Conservation (phyloP, 2,329 filamentous ascomycete genomes). For the Verticillium isaacii region DNA sequence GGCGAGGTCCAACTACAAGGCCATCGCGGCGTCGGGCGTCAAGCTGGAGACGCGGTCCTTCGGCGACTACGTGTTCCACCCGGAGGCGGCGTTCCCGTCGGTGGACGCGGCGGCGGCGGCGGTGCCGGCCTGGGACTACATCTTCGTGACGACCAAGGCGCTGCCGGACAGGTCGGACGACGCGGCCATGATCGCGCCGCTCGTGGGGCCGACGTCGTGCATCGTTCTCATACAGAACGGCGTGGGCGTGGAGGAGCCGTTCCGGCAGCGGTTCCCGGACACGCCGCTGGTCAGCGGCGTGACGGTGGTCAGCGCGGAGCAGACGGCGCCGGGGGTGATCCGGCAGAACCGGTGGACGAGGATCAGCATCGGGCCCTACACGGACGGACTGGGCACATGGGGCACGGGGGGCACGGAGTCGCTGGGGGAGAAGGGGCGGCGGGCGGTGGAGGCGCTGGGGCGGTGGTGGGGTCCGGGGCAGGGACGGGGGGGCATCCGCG, state of each 20-base stretch:
- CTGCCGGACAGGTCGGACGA: conserved; percentile 61
- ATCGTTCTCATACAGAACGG: conserved; percentile 69
- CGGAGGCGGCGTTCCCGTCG: conserved; percentile 58
- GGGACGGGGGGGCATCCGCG: conserved; percentile 54
- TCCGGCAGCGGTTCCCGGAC: conserved; percentile 54
- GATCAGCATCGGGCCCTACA: conserved; percentile 64
- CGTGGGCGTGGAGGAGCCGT: conserved; percentile 65
- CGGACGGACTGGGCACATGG: conserved; percentile 38
- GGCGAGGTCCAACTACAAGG: conserved; percentile 68
- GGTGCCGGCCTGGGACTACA: conserved; percentile 44
- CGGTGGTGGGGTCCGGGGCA: conserved; percentile 45
- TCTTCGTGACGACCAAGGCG: conserved; percentile 67
- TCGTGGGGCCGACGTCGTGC: conserved; percentile 49
- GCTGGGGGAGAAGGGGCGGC: conserved; percentile 28
- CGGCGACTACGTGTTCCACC: conserved; percentile 60
- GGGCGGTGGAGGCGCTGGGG: conserved; percentile 43
- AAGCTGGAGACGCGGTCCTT: conserved; percentile 60
- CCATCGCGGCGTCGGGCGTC: conserved; percentile 58
- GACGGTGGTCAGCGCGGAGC: conserved; percentile 65
- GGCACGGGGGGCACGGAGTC: conserved; percentile 12
- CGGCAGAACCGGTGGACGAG: conserved; percentile 71
- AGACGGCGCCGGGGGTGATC: conserved; percentile 57
- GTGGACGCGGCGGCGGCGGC: conserved; percentile 46
- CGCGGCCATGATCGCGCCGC: conserved; percentile 54
- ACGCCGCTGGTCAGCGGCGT: conserved; percentile 63